A percentile compares a stretch with the other conserved stretches of the same genome.
Evolutionary conservation across 2,329 filamentous ascomycete species (phyloP).

Genomic region (Penicillium sclerotigenum): DNA sequence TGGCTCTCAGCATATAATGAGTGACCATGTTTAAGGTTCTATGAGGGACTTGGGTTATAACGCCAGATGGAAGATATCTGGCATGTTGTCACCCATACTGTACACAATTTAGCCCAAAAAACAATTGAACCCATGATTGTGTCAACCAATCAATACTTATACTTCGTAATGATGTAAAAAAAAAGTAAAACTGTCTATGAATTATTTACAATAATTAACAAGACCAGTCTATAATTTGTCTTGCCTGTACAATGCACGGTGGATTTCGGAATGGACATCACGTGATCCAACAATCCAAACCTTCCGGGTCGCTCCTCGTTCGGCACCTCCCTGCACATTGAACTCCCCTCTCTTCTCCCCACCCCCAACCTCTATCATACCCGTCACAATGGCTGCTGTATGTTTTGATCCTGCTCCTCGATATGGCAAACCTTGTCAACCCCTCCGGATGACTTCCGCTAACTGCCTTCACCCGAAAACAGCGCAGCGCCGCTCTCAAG

Average conservation of each 20-base stretch:
- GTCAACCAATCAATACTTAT: slow-evolving; percentile 10
- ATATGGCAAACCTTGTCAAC: neutral
- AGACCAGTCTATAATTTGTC: neutral
- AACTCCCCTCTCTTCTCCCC: slow-evolving; percentile 31
- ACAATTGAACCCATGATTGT: slow-evolving; percentile 30
- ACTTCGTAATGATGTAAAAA: neutral
- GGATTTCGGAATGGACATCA: slow-evolving; percentile 23
- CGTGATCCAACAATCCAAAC: slow-evolving; percentile 37
- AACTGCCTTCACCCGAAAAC: slow-evolving; percentile 26
- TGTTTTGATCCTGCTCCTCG: slow-evolving; percentile 15
- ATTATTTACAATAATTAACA: neutral
- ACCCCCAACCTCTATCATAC: slow-evolving; percentile 25
- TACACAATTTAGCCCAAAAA: slow-evolving; percentile 38
- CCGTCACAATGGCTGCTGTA: slow-evolving; percentile 45
- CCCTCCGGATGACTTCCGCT: slow-evolving; percentile 17
- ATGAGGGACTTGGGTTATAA: slow-evolving; percentile 32
- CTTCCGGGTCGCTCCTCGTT: slow-evolving; percentile 39
- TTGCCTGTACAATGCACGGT: neutral
- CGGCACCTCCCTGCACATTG: slow-evolving; percentile 36
- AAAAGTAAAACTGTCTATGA: neutral
- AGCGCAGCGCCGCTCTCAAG: slow-evolving; percentile 98
- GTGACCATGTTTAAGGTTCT: slow-evolving; percentile 17
- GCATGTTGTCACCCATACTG: slow-evolving; percentile 29
- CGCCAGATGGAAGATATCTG: slow-evolving; percentile 21
- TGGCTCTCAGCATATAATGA: slow-evolving; percentile 81